Evolutionary conservation across 2,329 filamentous ascomycete genomes (phyloP).

Genomic region (Apiospora pterosperma): DNA sequence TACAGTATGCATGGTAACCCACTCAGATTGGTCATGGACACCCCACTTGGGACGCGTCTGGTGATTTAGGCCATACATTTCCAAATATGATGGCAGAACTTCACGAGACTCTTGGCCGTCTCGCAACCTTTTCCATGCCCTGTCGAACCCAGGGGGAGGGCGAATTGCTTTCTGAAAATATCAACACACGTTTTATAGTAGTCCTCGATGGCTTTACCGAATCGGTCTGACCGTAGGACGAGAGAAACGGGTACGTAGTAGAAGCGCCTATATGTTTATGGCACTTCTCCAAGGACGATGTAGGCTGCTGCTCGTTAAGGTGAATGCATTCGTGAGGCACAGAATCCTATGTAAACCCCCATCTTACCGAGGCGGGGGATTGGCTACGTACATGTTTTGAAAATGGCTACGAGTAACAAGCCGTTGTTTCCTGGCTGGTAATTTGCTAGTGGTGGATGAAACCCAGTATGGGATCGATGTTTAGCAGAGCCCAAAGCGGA

Average conservation of each 20-base stretch:
- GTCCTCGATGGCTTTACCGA: neutral
- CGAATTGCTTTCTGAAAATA: too few species aligned
- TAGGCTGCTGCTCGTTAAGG: neutral
- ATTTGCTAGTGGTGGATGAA: neutral
- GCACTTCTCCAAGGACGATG: too few species aligned
- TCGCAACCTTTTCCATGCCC: too few species aligned
- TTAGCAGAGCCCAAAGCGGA: too few species aligned
- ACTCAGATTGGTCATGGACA: neutral
- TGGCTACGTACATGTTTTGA: neutral
- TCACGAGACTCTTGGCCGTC: too few species aligned
- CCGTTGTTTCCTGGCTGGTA: neutral
- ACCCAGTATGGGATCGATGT: too few species aligned
- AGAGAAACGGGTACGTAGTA: too few species aligned
- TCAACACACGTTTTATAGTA: too few species aligned
- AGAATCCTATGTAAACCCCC: neutral
- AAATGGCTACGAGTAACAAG: neutral
- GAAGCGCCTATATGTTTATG: too few species aligned
- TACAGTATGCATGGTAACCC: neutral
- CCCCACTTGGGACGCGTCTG: neutral
- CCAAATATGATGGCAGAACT: neutral
- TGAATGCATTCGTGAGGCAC: neutral
- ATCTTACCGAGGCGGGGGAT: neutral
- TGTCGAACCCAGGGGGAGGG: too few species aligned
- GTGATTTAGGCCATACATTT: neutral
- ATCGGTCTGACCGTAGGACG: too few species aligned